Conservation (phyloP, 2,329 filamentous ascomycete species). For the Cladophialophora chaetospira region DNA sequence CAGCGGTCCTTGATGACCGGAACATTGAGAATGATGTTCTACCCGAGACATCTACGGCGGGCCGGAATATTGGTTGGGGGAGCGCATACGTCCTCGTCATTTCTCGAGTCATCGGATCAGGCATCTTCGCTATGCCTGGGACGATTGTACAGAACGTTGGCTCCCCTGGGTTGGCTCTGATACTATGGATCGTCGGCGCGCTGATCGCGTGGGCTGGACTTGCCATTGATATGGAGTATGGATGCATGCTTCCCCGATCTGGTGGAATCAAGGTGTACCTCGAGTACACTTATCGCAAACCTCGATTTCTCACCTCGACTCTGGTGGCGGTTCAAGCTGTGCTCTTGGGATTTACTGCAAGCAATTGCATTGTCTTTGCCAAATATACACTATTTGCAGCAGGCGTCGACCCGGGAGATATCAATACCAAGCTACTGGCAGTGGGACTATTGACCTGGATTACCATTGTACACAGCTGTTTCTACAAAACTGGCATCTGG, state of each 20-base stretch:
- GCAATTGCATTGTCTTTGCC: slow-evolving; percentile 70
- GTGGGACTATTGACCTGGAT: slow-evolving; percentile 59
- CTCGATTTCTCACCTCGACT: slow-evolving; percentile 65
- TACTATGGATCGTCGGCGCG: slow-evolving; percentile 66
- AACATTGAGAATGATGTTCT: slow-evolving; percentile 64
- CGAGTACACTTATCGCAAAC: slow-evolving; percentile 66
- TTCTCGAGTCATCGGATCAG: slow-evolving; percentile 68
- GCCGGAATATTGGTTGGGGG: slow-evolving; percentile 63
- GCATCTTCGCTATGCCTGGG: slow-evolving; percentile 72
- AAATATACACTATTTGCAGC: slow-evolving; percentile 65
- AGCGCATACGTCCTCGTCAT: slow-evolving; percentile 69
- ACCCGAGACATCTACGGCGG: slow-evolving; percentile 60
- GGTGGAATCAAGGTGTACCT: slow-evolving; percentile 72
- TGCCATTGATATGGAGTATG: slow-evolving; percentile 66
- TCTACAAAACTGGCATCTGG: slow-evolving; percentile 42
- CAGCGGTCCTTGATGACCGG: slow-evolving; percentile 48
- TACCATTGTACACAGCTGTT: slow-evolving; percentile 61
- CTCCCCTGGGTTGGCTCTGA: slow-evolving; percentile 64
- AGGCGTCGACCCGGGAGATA: slow-evolving; percentile 53
- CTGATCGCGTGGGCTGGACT: slow-evolving; percentile 63
- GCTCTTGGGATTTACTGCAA: slow-evolving; percentile 64
- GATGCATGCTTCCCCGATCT: slow-evolving; percentile 69
- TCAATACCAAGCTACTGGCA: slow-evolving; percentile 58
- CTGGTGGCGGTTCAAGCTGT: slow-evolving; percentile 66
- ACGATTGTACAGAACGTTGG: slow-evolving; percentile 67